Evolutionary conservation across 306 rosid species (phyloP).

Genomic region (Cicer chorassanicum): DNA sequence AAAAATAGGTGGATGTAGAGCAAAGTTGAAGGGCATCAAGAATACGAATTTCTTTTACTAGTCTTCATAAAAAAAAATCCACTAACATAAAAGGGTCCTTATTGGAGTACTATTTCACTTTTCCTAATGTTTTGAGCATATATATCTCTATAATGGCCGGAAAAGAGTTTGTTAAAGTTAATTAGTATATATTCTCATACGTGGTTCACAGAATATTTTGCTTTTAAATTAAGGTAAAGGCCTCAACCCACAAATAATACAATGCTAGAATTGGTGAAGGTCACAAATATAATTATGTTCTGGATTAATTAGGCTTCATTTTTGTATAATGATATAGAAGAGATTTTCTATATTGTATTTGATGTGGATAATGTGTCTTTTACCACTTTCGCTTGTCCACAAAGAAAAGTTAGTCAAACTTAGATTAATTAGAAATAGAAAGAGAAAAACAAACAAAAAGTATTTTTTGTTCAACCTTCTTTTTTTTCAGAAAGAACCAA

Average conservation of each 20-base stretch:
- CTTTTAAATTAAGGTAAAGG: constrained; percentile 30
- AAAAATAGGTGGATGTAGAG: constrained; percentile 26
- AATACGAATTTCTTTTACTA: constrained; percentile 64
- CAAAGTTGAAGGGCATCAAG: constrained; percentile 57
- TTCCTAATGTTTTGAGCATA: constrained; percentile 43
- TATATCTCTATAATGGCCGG: constrained; percentile 40
- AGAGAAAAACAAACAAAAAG: constrained; percentile 28
- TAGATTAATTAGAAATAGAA: constrained; percentile 21
- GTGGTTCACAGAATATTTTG: constrained; percentile 40
- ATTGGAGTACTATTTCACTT: constrained; percentile 51
- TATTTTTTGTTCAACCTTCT: constrained; percentile 1
- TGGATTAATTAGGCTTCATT: constrained; percentile 19
- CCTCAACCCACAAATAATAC: neutral
- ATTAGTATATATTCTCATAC: constrained; percentile 43
- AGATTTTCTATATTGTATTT: constrained; percentile 20
- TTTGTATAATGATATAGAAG: neutral
- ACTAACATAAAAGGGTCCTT: constrained; percentile 55
- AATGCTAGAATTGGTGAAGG: constrained; percentile 26
- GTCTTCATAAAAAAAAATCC: constrained; percentile 48
- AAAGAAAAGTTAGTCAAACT: constrained; percentile 45
- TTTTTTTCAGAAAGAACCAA: constrained; percentile 35
- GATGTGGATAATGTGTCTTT: constrained; percentile 26
- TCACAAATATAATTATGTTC: constrained; percentile 8
- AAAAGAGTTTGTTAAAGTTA: constrained; percentile 46
- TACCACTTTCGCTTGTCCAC: constrained; percentile 37